Evolutionary conservation across 345 rosid genomes (phyloP), one percentile per base, ranked within the genome.

Genomic region (Laguncularia racemosa): DNA sequence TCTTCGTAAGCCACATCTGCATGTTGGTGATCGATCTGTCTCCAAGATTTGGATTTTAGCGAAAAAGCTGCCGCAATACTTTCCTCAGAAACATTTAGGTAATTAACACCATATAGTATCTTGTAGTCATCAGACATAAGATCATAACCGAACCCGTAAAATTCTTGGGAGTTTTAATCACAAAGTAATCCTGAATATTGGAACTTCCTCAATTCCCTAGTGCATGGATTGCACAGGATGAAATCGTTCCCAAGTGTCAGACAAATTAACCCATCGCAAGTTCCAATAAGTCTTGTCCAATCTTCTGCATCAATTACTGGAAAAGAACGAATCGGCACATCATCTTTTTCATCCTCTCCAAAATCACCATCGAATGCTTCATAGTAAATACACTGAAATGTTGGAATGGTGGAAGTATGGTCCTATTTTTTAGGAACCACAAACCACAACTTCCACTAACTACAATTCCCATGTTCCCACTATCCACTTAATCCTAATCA

Each of bases 21-120:
- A 33, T 33, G 9, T 9, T 33, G 4, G 40, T 33, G 40, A 19
- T 14, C 21, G 15, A 13, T 38, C 55, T 17, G 48, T 49, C 53
- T 55, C 60, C 67, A 55, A 6, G 55, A 47, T 16, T 48, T 55
- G 23, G 60, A 48, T 56, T 44, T 55, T 33, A 63, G 55, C 3
- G 60, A 33, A 12, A 48, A 63, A 46, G 40, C 56, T 28, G 47
- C 67, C 28, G 56, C 26, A 16, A 15, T 33, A 20, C 53, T 7
- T 40, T 55, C 60, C 47, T 38, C 18, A 19, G 19, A 19, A 10
- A 47, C 60, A 14, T 46, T 33, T 23, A 15, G 14, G 19, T 20
- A 2, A 6, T 12, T 7, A 15, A 43, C 54, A 55, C 55, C 60
- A 18, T 33, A 16, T 15, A 55, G 14, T 43, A 63, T n/a, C 17